phyloP scores from a whole-genome alignment of 257 asterid species.

The Nyctanthes arbortristis region DNA sequence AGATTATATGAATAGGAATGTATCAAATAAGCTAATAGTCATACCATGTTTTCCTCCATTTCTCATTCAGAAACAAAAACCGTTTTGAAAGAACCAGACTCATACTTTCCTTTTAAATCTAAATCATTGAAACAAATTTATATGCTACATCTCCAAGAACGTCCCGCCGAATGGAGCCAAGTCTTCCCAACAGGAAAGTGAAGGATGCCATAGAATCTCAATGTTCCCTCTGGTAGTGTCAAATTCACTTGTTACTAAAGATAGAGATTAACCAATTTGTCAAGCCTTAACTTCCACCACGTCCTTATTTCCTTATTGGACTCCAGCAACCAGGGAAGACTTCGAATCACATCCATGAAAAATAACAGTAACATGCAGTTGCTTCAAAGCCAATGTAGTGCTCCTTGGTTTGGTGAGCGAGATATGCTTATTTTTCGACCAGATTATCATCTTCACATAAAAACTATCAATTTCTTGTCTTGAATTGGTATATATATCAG shows the following conservation, averaged over 20 bases:
- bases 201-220: no score
- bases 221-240: not conserved
- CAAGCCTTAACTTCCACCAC: not conserved
- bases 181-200: no score
- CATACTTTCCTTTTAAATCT: not conserved
- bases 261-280: no score
- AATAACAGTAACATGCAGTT: constrained; percentile 1
- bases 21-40: not conserved
- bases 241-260: not conserved
- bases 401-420: not conserved
- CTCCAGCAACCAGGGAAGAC: not conserved
- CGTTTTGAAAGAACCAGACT: not conserved
- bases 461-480: not conserved
- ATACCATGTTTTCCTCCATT: not conserved
- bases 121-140: not conserved
- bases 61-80: not conserved
- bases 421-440: not conserved
- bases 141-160: not conserved
- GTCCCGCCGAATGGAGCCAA: no score
- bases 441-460: not conserved
- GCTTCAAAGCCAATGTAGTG: constrained; percentile 10
- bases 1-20: not conserved
- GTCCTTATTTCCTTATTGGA: not conserved
- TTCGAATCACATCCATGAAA: not conserved
- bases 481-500: not conserved